Evolutionary conservation across 352 stramenopile genomes (phyloP), one percentile per base, ranked within the genome.

Genomic region (Hyaloperonospora brassicae): DNA sequence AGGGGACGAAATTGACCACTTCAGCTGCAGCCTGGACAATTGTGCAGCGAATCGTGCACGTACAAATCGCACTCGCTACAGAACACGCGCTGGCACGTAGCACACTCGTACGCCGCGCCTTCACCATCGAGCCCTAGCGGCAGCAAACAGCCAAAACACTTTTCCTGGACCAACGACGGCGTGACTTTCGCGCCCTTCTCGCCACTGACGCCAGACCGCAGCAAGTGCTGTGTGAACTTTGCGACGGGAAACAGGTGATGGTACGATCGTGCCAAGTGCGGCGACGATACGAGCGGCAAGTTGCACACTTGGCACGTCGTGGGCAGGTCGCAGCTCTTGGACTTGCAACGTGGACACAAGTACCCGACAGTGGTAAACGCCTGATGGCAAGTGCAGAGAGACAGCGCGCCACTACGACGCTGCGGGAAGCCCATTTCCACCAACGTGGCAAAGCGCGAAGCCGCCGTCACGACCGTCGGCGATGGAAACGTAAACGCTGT

Each of bases 11-110:
- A 17, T 17, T 17, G 17, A 17, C 17, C 17, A 44, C 27, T 23
- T 69, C 25, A 91, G 43, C 76, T 76, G 63, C 96, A 99, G 13
- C 95, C 94, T 27, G 96, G 96, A 68, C 96, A 99, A 63, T 99
- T 98, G 75, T 99, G 96, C 54, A 99, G 75, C 48, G 90, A 97
- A 66, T 98, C 95, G 70, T 99, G 95, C 59, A 99, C 89, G 75
- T 97, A 98, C 30, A 97, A 77, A 76, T 98, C 96, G 60, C 96
- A 99, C 70, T 98, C 91, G 35, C 85, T 87, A 70, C 96, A 99
- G 73, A 98, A 98, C 11, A 83, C 46, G 61, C 94, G 89, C 5
- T 73, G 47, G 61, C 96, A 99, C 47, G 86, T 75, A 0, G 83
- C 81, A 64, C 96, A 99, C 47, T 77, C 44, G 52, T 91, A 94